Base-by-base conservation (phyloP, 768 basidiomycete species). In the Leccinum disarticulatum region DNA sequence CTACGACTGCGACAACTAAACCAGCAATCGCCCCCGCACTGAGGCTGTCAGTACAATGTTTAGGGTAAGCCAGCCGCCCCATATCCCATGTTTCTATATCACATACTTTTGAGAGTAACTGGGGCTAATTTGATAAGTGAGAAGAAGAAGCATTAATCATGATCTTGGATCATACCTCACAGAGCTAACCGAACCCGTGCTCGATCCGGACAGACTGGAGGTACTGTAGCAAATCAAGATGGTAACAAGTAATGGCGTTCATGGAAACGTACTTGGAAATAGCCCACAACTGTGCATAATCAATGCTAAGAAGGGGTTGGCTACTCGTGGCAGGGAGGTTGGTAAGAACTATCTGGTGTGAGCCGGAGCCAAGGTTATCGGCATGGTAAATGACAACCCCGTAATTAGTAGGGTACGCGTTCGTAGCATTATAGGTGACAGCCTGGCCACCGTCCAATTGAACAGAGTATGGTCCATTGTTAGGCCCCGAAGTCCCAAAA, bases 401-500 rank as follows among this genome's bases (percentile, higher is more conserved):
- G 13, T 70, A 70, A 53, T 61, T 68, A 9, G 66, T 59, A 41
- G 66, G 61, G 53, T 53, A 66, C 43, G 11, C 28, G 3, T 33
- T 64, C 19, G 69, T 54, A 36, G 66, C 68, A 28, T 69, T 68
- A 28, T 72, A 72, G 0, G 54, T 41, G 19, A 46, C 19, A 2
- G 63, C n/a, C 10, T 63, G 38, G 5, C 71, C 71, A n/a, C 68
- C 70, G 36, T 80, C 79, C 48, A 81, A 36, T 50, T 76, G 70
- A 25, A 70, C 73, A 0, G 69, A 67, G 57, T 78, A 81, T 1
- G 68, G 69, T 30, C 77, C 71, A 47, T 71, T 73, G 3, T 61
- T 56, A 4, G 77, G 75, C 4, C 77, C 74, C 1, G 79, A 73
- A 19, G 79, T 75, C 14, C 81, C 80, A 47, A 76, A 82, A 11